Percentiles rank a stretch among this genome's conserved stretches.
phyloP scores from a whole-genome alignment of 257 asterid species.

The Misopates orontium region DNA sequence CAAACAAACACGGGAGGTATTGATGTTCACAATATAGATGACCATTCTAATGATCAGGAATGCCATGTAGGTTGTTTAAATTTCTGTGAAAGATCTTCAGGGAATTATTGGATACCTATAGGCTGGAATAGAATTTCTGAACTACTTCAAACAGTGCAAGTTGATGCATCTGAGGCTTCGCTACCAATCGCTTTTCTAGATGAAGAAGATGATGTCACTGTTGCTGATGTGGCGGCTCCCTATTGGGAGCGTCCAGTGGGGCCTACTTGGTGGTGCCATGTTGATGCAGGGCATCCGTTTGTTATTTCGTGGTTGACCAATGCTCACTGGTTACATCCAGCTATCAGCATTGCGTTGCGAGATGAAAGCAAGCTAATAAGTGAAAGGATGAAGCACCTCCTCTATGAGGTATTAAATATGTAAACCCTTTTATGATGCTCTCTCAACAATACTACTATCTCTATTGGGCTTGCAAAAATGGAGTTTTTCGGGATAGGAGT shows the following conservation, averaged over 20 bases:
- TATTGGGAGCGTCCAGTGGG: constrained; percentile 47
- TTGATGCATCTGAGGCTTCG: constrained; percentile 39
- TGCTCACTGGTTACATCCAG: constrained; percentile 54
- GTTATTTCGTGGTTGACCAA: constrained; percentile 39
- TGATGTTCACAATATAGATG: constrained; percentile 24
- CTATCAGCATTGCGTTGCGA: constrained; percentile 44
- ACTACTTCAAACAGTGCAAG: constrained; percentile 38
- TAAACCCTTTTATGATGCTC: neutral
- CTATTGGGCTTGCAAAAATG: neutral
- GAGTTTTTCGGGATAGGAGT: neutral
- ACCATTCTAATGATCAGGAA: constrained; percentile 15
- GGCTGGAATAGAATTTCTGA: constrained; percentile 51
- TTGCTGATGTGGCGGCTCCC: constrained; percentile 53
- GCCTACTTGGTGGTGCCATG: constrained; percentile 60
- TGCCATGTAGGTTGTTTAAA: constrained; percentile 29
- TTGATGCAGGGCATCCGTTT: constrained; percentile 38
- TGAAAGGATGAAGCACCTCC: constrained; percentile 54
- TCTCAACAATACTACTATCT: neutral
- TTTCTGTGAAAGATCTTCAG: constrained; percentile 32
- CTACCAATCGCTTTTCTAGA: constrained; percentile 32
- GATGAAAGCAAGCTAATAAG: constrained; percentile 54
- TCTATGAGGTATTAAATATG: constrained; percentile 40
- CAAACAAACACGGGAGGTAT: constrained; percentile 19
- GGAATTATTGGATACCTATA: constrained; percentile 47
- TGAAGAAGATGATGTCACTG: constrained; percentile 44